Conservation (phyloP, 106 monocot species). For the Dendrobium chrysotoxum region DNA sequence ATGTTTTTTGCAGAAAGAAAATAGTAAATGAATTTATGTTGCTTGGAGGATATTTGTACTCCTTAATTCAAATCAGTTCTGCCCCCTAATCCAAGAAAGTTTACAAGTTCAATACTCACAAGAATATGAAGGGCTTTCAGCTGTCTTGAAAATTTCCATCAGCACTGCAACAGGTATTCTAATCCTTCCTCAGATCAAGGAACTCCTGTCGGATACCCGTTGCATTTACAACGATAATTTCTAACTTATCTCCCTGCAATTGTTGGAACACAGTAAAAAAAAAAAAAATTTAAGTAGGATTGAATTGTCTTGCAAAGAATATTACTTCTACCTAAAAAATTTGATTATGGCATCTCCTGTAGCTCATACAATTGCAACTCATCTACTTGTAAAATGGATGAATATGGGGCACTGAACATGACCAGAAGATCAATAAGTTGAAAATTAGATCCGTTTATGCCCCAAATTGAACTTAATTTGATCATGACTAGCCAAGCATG, state of each 20-base stretch:
- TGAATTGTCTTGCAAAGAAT: too few species aligned
- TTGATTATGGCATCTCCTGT: neutral
- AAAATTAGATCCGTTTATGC: too few species aligned
- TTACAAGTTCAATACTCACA: too few species aligned
- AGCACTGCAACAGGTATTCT: neutral
- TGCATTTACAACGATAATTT: conserved; percentile 79
- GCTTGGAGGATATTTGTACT: neutral
- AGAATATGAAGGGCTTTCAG: too few species aligned
- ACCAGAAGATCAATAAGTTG: neutral
- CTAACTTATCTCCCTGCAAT: conserved; percentile 81
- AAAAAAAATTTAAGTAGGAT: too few species aligned
- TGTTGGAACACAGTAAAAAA: neutral
- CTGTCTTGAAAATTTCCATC: neutral
- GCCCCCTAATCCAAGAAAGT: too few species aligned
- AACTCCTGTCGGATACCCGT: conserved; percentile 62
- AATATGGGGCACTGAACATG: neutral
- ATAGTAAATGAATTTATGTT: neutral
- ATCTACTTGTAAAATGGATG: neutral
- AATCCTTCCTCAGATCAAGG: conserved; percentile 84
- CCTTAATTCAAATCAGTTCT: too few species aligned
- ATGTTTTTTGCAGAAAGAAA: neutral
- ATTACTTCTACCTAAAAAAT: too few species aligned
- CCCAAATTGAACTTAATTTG: neutral
- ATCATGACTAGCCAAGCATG: too few species aligned
- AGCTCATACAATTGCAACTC: too few species aligned